phyloP scores from a whole-genome alignment of 169 alveolate genomes.

The Eimeria nieschulzi region DNA sequence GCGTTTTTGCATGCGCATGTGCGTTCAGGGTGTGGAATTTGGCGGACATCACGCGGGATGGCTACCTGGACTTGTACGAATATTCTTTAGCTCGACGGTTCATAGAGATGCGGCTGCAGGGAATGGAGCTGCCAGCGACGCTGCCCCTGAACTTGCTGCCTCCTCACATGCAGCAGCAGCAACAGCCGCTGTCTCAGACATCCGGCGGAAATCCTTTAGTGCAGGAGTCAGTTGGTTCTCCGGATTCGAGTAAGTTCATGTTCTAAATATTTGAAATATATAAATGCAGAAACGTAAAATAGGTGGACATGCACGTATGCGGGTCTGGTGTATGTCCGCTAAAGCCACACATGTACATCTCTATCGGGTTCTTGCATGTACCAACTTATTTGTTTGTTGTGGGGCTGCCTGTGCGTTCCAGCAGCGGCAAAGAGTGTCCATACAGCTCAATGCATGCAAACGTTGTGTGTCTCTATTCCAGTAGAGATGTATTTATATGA shows the following conservation, averaged over 20 bases:
- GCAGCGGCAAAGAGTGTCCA: background rate
- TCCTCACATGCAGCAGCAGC: background rate
- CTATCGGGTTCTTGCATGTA: too few species aligned
- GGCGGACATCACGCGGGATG: conserved; percentile 80
- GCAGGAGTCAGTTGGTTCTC: too few species aligned
- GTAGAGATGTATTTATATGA: background rate
- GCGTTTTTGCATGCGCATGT: background rate
- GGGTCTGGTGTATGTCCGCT: too few species aligned
- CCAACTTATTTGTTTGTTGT: too few species aligned
- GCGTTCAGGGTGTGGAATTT: conserved; percentile 78
- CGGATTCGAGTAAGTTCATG: too few species aligned
- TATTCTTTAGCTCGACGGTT: conserved; percentile 79
- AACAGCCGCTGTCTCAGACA: background rate
- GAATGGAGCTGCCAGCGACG: conserved; percentile 77
- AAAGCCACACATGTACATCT: too few species aligned
- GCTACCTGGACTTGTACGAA: conserved; percentile 80
- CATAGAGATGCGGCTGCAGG: conserved; percentile 79
- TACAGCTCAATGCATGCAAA: background rate
- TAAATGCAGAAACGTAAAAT: too few species aligned
- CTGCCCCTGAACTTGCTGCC: conserved; percentile 58
- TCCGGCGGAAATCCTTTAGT: background rate
- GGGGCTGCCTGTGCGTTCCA: too few species aligned
- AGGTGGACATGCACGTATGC: too few species aligned
- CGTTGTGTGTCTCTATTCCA: background rate
- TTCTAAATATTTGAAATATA: too few species aligned